Base-by-base conservation (phyloP, 495 filamentous ascomycete genomes). In the Trichoderma reesei region DNA sequence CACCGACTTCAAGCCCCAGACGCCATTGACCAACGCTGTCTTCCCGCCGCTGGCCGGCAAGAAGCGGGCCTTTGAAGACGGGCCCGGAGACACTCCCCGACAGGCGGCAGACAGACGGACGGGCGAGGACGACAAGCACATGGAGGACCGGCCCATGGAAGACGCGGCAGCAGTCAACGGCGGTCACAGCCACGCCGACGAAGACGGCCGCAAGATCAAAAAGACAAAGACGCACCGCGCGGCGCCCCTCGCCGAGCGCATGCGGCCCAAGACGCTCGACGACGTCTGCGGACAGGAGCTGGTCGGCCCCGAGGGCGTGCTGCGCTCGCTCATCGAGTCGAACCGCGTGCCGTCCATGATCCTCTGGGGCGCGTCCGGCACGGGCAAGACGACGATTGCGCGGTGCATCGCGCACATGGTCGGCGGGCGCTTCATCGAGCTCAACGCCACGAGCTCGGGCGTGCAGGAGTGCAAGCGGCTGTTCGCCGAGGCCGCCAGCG, bases 391-490 rank as follows among this genome's bases (percentile, higher is more conserved):
- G 1, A 98, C 94, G 0, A 97, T 98, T 66, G 94, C 93, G 10
- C 79, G 93, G n/a, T 90, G 95, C 8, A 88, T 98, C 63, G 88
- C 94, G n/a, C 83, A 85, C 3, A 84, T 85, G 71, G 89, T 88
- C 5, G 89, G 86, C 33, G 86, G 87, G 63, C 83, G 94, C 9
- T 97, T 97, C 71, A 87, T 98, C 64, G 94, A 98, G 79, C 93
- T 98, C 76, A 96, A 96, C 73, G 94, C 91, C 64, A 96, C 92
- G 3, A 91, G 88, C 70, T 86, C 83, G 7, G 92, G 92, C 0
- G 91, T 98, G n/a, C 90, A 83, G 16, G 93, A 98, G 70, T 91
- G 76, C 81, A 98, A 97, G 78, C 96, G 95, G 82, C 83, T 96
- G 41, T 97, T 98, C 67, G 74, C 75, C 61, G 92, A 97, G 68